A percentile compares a stretch with the other conserved stretches of the same genome.
Evolutionary conservation across 768 basidiomycete species (phyloP).

Genomic region (Tylopilus balloui): DNA sequence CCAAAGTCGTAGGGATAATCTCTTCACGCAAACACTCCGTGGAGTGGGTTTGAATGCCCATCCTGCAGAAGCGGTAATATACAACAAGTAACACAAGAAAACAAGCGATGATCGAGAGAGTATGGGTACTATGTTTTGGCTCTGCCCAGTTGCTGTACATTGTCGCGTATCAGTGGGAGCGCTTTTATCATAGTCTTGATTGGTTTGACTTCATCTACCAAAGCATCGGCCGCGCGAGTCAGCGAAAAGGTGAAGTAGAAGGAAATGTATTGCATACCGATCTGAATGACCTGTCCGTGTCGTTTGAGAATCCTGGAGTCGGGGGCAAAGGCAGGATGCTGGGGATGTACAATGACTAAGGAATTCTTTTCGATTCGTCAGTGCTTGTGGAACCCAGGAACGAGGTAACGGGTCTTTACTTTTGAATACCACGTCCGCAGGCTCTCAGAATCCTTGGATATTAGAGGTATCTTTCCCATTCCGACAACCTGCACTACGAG

Average conservation of each 20-base stretch:
- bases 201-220: slow-evolving; percentile 64
- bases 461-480: slow-evolving; percentile 48
- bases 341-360: slow-evolving; percentile 60
- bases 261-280: slow-evolving; percentile 45
- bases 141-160: slow-evolving; percentile 38
- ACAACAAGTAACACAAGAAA: slow-evolving; percentile 3
- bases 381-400: background rate
- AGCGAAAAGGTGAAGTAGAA: background rate
- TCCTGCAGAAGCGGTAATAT: slow-evolving; percentile 1
- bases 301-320: slow-evolving; percentile 46
- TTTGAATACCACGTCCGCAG: slow-evolving; percentile 70
- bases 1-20: slow-evolving; percentile 51
- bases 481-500: slow-evolving; percentile 80
- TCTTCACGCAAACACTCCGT: slow-evolving; percentile 46
- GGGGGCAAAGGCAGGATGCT: slow-evolving; percentile 47
- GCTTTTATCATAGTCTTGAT: slow-evolving; percentile 68
- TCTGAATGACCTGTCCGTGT: slow-evolving; percentile 60
- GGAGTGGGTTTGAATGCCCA: slow-evolving; percentile 41
- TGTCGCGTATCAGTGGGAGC: slow-evolving; percentile 58
- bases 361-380: slow-evolving; percentile 53
- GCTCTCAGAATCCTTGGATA: slow-evolving; percentile 52
- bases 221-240: background rate
- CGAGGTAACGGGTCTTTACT: slow-evolving; percentile 35
- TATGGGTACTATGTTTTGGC: slow-evolving; percentile 8
- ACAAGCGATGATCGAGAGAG: background rate